Percentiles rank a stretch among this genome's conserved stretches.
Evolutionary conservation across 2,329 filamentous ascomycete genomes (phyloP).

Genomic region (Anthostomella pinea): DNA sequence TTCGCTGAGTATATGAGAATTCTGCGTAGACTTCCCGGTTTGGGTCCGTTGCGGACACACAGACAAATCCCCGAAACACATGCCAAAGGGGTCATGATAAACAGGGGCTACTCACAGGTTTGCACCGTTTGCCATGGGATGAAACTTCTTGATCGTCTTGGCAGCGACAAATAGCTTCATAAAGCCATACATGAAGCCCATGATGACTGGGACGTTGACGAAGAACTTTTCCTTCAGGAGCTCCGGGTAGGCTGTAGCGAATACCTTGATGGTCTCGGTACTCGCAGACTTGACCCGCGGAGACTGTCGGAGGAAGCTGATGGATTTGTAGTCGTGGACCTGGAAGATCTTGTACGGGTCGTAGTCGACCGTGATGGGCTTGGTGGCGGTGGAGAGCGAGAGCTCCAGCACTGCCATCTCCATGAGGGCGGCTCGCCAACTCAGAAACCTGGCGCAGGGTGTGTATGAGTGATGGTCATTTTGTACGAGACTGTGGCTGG

Average conservation of each 20-base stretch:
- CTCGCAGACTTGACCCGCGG: slow-evolving; percentile 72
- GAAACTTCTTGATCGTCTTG: slow-evolving; percentile 76
- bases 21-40: no score
- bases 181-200: slow-evolving; percentile 80
- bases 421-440: slow-evolving; percentile 89
- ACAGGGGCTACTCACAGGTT: no score
- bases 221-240: slow-evolving; percentile 91
- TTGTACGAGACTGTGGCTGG: no score
- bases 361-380: slow-evolving; percentile 67
- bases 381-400: slow-evolving; percentile 64
- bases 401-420: slow-evolving; percentile 78
- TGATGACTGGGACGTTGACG: slow-evolving; percentile 86
- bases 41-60: no score
- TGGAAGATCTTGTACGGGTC: slow-evolving; percentile 91
- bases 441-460: slow-evolving; percentile 64
- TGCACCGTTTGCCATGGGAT: slow-evolving; percentile 71
- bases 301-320: slow-evolving; percentile 83
- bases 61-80: no score
- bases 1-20: no score
- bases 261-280: slow-evolving; percentile 76
- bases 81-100: no score
- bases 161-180: slow-evolving; percentile 74
- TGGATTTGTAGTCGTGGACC: slow-evolving; percentile 87
- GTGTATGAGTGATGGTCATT: slow-evolving; percentile 4
- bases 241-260: slow-evolving; percentile 84